Conservation (phyloP, 2,329 filamentous ascomycete species). For the Hortaea werneckii region DNA sequence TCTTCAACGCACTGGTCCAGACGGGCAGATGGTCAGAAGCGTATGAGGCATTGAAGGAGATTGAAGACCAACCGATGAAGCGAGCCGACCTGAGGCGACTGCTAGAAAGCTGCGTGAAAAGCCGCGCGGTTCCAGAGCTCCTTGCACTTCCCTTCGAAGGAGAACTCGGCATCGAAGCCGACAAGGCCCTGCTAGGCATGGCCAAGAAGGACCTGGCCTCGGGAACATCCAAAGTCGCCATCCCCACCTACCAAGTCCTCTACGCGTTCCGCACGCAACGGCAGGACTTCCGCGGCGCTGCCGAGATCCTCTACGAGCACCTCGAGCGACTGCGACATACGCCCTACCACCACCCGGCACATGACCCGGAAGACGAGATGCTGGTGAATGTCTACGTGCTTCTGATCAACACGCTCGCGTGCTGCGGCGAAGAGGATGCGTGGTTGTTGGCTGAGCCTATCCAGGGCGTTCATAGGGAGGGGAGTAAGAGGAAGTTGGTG, state of each 20-base stretch:
- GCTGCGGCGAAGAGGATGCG: slow-evolving; percentile 68
- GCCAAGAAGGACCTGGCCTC: slow-evolving; percentile 58
- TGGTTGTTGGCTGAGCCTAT: slow-evolving; percentile 59
- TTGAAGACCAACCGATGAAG: slow-evolving; percentile 58
- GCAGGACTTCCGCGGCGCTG: slow-evolving; percentile 74
- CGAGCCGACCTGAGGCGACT: slow-evolving; percentile 61
- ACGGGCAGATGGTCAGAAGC: slow-evolving; percentile 74
- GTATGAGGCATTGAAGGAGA: slow-evolving; percentile 65
- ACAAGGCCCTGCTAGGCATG: slow-evolving; percentile 63
- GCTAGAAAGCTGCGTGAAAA: slow-evolving; percentile 32
- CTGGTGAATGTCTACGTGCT: slow-evolving; percentile 70
- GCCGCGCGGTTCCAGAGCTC: slow-evolving; percentile 32
- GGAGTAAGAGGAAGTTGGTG: slow-evolving; percentile 60
- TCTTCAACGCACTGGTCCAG: slow-evolving; percentile 73
- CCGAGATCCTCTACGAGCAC: slow-evolving; percentile 46
- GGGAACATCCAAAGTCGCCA: slow-evolving; percentile 19
- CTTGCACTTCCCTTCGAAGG: slow-evolving; percentile 69
- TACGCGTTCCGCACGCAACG: slow-evolving; percentile 83
- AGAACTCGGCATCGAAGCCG: slow-evolving; percentile 61
- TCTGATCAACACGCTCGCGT: slow-evolving; percentile 85
- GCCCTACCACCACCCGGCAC: slow-evolving; percentile 9
- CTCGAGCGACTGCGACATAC: slow-evolving; percentile 38
- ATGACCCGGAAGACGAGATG: slow-evolving; percentile 41
- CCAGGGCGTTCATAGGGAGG: slow-evolving; percentile 28
- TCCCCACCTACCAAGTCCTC: slow-evolving; percentile 77